phyloP scores from a whole-genome alignment of 768 basidiomycete species.

The Tulasnella sp. region DNA sequence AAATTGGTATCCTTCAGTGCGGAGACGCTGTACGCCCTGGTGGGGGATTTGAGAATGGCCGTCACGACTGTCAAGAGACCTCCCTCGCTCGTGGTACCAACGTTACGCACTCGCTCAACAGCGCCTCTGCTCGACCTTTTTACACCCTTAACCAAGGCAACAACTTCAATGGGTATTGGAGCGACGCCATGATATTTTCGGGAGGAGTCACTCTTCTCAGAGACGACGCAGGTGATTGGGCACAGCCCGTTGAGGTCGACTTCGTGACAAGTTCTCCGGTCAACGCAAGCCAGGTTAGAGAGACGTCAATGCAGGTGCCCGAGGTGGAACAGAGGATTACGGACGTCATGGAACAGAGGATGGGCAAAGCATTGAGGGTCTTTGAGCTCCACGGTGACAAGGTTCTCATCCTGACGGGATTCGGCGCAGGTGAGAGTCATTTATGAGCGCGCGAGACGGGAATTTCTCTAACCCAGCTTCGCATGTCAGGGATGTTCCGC shows the following conservation, averaged over 20 bases:
- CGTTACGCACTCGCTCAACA: conserved; percentile 64
- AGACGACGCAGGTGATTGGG: conserved; percentile 62
- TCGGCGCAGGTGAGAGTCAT: conserved; percentile 57
- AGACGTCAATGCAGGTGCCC: conserved; percentile 33
- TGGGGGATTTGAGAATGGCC: conserved; percentile 73
- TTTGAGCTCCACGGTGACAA: conserved; percentile 67
- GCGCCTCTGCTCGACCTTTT: conserved; percentile 59
- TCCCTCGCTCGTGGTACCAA: conserved; percentile 77
- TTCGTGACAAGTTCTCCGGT: conserved; percentile 76
- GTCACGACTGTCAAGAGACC: conserved; percentile 74
- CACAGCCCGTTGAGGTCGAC: conserved; percentile 62
- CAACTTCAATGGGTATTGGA: conserved; percentile 58
- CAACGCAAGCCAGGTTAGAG: conserved; percentile 60
- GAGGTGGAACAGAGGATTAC: conserved; percentile 53
- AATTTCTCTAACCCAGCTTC: background rate
- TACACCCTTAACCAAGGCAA: conserved; percentile 57
- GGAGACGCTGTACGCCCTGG: conserved; percentile 75
- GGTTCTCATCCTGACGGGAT: conserved; percentile 70
- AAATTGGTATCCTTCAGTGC: conserved; percentile 70
- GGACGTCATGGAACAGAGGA: conserved; percentile 66
- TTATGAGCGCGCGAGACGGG: background rate
- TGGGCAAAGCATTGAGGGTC: conserved; percentile 66
- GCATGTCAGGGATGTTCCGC: conserved; percentile 61
- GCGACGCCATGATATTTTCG: conserved; percentile 79
- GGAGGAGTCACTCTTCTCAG: conserved; percentile 67